Conservation (phyloP, 257 asterid species). For the Capsicum chinense region DNA sequence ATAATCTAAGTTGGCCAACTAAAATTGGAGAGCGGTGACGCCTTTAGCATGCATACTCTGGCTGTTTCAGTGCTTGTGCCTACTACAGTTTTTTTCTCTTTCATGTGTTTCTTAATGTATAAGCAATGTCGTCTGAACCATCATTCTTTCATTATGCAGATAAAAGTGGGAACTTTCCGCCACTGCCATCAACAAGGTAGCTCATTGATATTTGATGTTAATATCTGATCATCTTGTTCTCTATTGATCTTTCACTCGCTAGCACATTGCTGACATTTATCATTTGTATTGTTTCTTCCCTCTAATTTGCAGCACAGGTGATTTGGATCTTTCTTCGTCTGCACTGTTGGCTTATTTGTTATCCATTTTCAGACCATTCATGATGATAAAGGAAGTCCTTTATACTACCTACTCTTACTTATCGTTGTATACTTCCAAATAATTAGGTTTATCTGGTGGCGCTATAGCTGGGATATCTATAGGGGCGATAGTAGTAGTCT, state of each 20-base stretch:
- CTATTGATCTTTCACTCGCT: slow-evolving; percentile 9
- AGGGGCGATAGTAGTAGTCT: slow-evolving; percentile 49
- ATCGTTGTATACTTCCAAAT: slow-evolving; percentile 29
- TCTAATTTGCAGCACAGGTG: slow-evolving; percentile 73
- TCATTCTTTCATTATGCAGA: slow-evolving; percentile 50
- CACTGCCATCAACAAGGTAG: slow-evolving; percentile 56
- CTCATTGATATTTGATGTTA: slow-evolving; percentile 28
- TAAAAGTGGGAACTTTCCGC: slow-evolving; percentile 55
- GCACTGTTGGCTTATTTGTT: slow-evolving; percentile 38
- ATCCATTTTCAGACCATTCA: slow-evolving; percentile 32
- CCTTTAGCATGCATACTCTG: background rate
- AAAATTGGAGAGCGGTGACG: background rate
- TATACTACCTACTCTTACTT: slow-evolving; percentile 35
- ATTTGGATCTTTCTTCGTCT: slow-evolving; percentile 44
- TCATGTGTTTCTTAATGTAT: background rate
- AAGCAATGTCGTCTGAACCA: slow-evolving; percentile 12
- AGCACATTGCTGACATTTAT: slow-evolving; percentile 7
- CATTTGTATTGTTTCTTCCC: slow-evolving; percentile 27
- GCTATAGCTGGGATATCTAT: slow-evolving; percentile 76
- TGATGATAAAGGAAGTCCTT: slow-evolving; percentile 25
- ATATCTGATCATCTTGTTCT: slow-evolving; percentile 18
- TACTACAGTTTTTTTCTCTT: background rate
- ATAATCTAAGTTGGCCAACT: slow-evolving; percentile 18
- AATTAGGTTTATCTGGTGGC: slow-evolving; percentile 74
- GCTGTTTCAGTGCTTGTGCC: slow-evolving; percentile 25